Evolutionary conservation across 768 basidiomycete species (phyloP), one percentile per base, ranked within the genome.

Genomic region (Phlegmacium glaucopus): DNA sequence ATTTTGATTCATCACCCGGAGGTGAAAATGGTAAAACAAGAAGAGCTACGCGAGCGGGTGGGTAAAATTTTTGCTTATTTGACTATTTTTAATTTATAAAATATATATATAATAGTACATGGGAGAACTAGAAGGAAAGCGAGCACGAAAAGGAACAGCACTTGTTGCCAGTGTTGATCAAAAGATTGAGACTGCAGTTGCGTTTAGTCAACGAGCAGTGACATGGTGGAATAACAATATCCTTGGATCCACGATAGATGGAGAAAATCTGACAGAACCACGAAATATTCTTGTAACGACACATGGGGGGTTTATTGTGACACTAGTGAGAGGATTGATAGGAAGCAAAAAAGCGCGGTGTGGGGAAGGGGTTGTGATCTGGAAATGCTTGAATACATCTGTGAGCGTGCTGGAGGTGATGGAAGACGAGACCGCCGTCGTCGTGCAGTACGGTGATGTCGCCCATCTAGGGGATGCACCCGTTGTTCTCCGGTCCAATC

Each of bases 41-140:
- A 60, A 48, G 77, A 71, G 43, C 65, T 90, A 26, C 68, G 89
- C 38, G 89, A 90, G 65, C 68, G 86, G 62, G 88, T 88, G 55
- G 16, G 74, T 66, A 10, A 10, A 4, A 30, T 4, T 15, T 18
- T 13, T 36, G 18, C 15, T 11, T 35, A 27, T 12, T 30, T 34
- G 16, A n/a, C 16, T 4, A 25, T 9, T 32, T 32, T 28, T 22
- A n/a, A 16, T 22, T 22, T 22, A 5, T 22, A 22, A 22, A n/a
- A n/a, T n/a, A n/a, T n/a, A 12, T 9, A 12, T 35, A 8, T 32
- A n/a, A 18, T 55, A 87, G 85, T 70, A 69, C 51, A 74, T 87
- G 72, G 85, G 86, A 4, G 73, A 74, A 46, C 55, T 82, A 57
- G 76, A 90, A 61, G 87, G 85, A 16, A 61, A 60, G 43, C 47